These are phyloP conservation scores for Globisporangium paroecandrum DNA, from an alignment of 352 stramenopile species.

Conservation along the genomic window DNA sequence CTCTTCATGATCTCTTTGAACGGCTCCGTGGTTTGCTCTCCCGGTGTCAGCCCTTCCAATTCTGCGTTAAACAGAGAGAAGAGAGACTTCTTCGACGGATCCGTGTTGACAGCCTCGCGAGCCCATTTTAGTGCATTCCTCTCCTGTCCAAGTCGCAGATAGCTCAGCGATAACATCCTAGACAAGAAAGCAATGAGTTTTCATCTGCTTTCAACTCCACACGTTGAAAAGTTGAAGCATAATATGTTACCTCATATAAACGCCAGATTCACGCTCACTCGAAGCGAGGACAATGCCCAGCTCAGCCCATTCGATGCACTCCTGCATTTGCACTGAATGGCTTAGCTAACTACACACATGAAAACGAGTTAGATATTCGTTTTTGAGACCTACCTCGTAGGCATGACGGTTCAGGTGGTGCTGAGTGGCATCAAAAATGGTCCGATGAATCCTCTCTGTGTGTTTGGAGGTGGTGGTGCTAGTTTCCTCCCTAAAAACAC, in stretches of 20 bases:
- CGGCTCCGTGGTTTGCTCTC: constrained; percentile 12
- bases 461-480: constrained; percentile 12
- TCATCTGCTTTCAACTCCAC: neutral
- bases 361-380: neutral
- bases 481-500: constrained; percentile 8
- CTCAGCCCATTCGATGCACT: constrained; percentile 49
- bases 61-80: constrained; percentile 50
- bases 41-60: constrained; percentile 19
- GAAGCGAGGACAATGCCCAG: constrained; percentile 24
- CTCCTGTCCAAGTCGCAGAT: constrained; percentile 31
- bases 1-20: constrained; percentile 27
- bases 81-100: constrained; percentile 59
- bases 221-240: too few species aligned
- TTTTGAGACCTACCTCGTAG: constrained; percentile 30
- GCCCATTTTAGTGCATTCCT: constrained; percentile 39
- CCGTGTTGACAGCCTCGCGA: constrained; percentile 38
- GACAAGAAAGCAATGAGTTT: neutral
- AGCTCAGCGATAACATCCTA: constrained; percentile 36
- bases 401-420: constrained; percentile 31
- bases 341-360: neutral
- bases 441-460: constrained; percentile 27
- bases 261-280: constrained; percentile 30
- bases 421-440: constrained; percentile 48
- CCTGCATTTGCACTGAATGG: constrained; percentile 21
- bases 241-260: constrained; percentile 41